A percentile compares a stretch with the other conserved stretches of the same genome.
Conservation (phyloP, 1,284 basidiomycete genomes). For the Apiotrichum siamense region DNA sequence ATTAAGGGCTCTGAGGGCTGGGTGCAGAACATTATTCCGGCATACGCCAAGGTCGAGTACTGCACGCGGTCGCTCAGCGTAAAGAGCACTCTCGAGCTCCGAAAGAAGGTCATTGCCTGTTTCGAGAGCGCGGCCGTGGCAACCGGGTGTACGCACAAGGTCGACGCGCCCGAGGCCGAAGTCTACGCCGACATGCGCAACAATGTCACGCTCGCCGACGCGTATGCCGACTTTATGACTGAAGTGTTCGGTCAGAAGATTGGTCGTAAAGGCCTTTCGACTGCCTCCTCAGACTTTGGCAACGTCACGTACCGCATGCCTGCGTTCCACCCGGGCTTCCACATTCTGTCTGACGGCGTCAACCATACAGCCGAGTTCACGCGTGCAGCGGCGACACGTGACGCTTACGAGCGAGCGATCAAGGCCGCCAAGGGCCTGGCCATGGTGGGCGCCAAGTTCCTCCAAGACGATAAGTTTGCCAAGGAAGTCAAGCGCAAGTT, state of each 20-base stretch:
- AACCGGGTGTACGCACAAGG: conserved; percentile 22
- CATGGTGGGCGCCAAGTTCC: conserved; percentile 36
- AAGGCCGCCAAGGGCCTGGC: conserved; percentile 44
- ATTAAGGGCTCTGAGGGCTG: conserved; percentile 43
- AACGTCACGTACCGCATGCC: conserved; percentile 26
- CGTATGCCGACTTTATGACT: conserved; percentile 26
- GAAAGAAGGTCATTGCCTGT: conserved; percentile 22
- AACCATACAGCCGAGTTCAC: conserved; percentile 32
- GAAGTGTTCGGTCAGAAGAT: conserved; percentile 21
- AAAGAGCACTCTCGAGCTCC: conserved; percentile 19
- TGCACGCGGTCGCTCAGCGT: conserved; percentile 39
- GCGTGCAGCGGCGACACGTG: conserved; percentile 22
- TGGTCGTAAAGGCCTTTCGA: conserved; percentile 19
- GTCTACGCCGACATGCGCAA: conserved; percentile 31
- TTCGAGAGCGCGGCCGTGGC: conserved; percentile 24
- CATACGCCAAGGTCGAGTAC: conserved; percentile 31
- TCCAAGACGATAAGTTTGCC: conserved; percentile 39
- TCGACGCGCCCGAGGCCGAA: conserved; percentile 16
- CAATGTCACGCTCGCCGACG: conserved; percentile 19
- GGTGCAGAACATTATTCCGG: conserved; percentile 40
- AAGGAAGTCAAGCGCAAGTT: conserved; percentile 27
- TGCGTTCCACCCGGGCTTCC: conserved; percentile 21
- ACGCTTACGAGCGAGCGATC: conserved; percentile 33
- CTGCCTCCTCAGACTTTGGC: conserved; percentile 29
- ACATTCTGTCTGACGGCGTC: conserved; percentile 7